A percentile compares a stretch with the other conserved stretches of the same genome.
These are phyloP conservation scores for Peniophora sp. DNA, from an alignment of 1,284 basidiomycete species.

Conservation along the genomic window DNA sequence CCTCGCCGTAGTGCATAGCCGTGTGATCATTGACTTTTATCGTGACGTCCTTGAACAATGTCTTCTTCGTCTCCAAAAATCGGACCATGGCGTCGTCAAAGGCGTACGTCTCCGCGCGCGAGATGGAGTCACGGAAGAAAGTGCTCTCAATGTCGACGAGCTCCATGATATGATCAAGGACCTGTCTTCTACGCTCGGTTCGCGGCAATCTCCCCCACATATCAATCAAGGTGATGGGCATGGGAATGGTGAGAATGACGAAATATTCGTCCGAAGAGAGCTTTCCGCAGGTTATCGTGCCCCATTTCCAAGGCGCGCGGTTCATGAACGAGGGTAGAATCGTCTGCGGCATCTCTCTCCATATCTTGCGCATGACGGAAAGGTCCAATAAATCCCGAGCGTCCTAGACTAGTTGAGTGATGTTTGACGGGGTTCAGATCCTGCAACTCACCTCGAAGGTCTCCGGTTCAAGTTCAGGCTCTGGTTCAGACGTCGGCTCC, in stretches of 20 bases:
- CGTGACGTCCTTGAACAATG: constrained; percentile 17
- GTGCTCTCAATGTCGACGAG: constrained; percentile 21
- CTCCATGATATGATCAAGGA: constrained; percentile 24
- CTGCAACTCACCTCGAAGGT: too few relatives aligned
- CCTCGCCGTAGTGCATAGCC: constrained; percentile 23
- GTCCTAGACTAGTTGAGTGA: too few relatives aligned
- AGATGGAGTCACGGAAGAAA: constrained; percentile 16
- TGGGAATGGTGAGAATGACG: constrained; percentile 19
- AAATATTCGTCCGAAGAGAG: constrained; percentile 25
- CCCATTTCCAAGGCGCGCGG: constrained; percentile 18
- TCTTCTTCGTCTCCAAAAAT: constrained; percentile 15
- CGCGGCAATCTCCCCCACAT: not conserved
- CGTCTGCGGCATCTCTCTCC: not conserved
- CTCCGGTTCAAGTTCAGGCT: too few relatives aligned
- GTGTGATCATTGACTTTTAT: constrained; percentile 25
- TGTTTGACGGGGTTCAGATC: too few relatives aligned
- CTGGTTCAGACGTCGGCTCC: too few relatives aligned
- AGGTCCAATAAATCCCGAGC: too few relatives aligned
- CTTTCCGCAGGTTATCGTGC: constrained; percentile 16
- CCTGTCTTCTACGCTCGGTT: constrained; percentile 4
- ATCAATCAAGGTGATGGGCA: constrained; percentile 5
- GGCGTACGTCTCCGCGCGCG: constrained; percentile 13
- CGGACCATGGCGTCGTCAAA: constrained; percentile 14
- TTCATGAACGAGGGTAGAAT: constrained; percentile 4
- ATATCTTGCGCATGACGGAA: not conserved